Conservation (phyloP, 1,284 basidiomycete genomes). For the Malassezia dermatis region DNA sequence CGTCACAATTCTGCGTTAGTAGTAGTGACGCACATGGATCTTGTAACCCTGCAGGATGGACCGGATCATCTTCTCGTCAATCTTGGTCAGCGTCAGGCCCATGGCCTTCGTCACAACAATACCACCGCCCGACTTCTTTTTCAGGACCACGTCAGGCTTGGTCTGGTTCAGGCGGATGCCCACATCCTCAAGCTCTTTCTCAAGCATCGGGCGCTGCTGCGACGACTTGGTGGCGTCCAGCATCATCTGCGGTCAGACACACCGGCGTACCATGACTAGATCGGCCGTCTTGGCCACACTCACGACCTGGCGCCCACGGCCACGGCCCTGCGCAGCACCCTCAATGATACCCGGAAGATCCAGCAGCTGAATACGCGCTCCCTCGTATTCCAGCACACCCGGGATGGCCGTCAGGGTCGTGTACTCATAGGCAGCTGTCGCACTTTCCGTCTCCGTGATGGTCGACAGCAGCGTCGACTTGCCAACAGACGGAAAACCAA, state of each 20-base stretch:
- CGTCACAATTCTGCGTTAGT: constrained; percentile 26
- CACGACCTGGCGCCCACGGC: constrained; percentile 89
- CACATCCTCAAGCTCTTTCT: constrained; percentile 87
- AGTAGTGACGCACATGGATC: constrained; percentile 25
- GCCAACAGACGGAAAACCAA: constrained; percentile 68
- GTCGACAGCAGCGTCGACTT: constrained; percentile 84
- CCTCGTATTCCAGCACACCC: constrained; percentile 51
- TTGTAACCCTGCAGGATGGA: constrained; percentile 61
- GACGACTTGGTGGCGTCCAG: constrained; percentile 97
- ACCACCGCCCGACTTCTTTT: constrained; percentile 67
- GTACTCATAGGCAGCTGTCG: constrained; percentile 88
- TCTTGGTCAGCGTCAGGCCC: constrained; percentile 76
- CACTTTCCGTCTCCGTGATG: constrained; percentile 77
- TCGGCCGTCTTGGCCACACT: constrained; percentile 75
- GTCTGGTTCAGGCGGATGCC: constrained; percentile 85
- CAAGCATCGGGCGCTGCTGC: constrained; percentile 75
- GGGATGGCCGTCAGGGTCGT: constrained; percentile 64
- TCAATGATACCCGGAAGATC: constrained; percentile 97
- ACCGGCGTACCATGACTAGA: constrained; percentile 55
- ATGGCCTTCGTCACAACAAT: constrained; percentile 52
- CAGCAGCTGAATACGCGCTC: constrained; percentile 49
- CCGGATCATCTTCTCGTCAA: constrained; percentile 85
- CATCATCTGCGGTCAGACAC: constrained; percentile 52
- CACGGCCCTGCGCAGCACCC: constrained; percentile 68
- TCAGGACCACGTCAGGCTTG: constrained; percentile 64